A percentile compares a stretch with the other conserved stretches of the same genome.
phyloP scores from a whole-genome alignment of 495 filamentous ascomycete species.

The Oleoguttula mirabilis region DNA sequence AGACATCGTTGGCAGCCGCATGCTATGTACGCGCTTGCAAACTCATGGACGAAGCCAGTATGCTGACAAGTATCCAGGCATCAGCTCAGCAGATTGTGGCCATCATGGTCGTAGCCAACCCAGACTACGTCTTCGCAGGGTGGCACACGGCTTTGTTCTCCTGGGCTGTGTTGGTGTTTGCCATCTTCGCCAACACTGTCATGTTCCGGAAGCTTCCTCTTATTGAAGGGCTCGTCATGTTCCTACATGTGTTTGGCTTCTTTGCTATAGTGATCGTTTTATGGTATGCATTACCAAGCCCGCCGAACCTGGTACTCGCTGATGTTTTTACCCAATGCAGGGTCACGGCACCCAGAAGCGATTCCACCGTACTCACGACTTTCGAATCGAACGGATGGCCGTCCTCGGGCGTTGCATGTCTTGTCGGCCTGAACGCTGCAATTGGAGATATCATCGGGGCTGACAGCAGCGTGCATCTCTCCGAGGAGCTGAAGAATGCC shows the following conservation, averaged over 20 bases:
- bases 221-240: conserved; percentile 20
- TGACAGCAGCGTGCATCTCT: conserved; percentile 22
- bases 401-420: conserved; percentile 16
- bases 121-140: conserved; percentile 14
- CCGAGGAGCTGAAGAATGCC: conserved; percentile 26
- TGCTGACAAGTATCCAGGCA: conserved; percentile 7
- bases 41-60: neutral
- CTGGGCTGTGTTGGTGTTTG: conserved; percentile 16
- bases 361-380: neutral
- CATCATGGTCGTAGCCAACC: conserved; percentile 31
- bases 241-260: conserved; percentile 20
- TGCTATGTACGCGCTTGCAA: conserved; percentile 14
- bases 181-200: conserved; percentile 24
- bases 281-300: neutral
- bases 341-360: neutral
- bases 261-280: neutral
- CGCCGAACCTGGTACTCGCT: too few species aligned
- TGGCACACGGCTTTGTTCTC: conserved; percentile 25
- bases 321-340: neutral
- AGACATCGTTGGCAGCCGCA: conserved; percentile 26
- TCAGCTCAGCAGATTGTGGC: conserved; percentile 35
- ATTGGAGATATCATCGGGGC: conserved; percentile 23
- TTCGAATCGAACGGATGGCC: conserved; percentile 18
- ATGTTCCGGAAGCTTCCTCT: conserved; percentile 20
- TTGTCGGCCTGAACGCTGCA: conserved; percentile 22